Conservation (phyloP, 441 rosid species). For the Mallotus repandus region DNA sequence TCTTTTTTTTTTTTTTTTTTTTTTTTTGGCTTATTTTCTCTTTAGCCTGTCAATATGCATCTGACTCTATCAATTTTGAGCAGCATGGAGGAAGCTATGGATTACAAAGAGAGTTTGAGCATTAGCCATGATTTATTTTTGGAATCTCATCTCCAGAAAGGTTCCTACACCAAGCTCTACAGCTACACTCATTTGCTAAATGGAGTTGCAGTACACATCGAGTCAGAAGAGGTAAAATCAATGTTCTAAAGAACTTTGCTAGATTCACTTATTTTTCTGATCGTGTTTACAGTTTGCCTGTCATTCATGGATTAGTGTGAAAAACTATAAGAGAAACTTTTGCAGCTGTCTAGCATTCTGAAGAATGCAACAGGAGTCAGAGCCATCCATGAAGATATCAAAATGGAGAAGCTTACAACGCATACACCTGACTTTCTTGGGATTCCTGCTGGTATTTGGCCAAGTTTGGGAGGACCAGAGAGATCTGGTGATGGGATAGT, state of each 20-base stretch:
- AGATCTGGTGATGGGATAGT: conserved; percentile 45
- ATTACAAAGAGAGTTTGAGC: conserved; percentile 32
- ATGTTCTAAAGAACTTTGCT: conserved; percentile 2
- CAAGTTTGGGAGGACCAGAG: conserved; percentile 42
- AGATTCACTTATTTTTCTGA: not conserved
- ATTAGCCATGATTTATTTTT: conserved; percentile 38
- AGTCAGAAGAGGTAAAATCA: conserved; percentile 40
- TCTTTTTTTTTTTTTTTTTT: no score
- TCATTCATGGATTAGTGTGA: not conserved
- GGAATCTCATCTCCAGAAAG: conserved; percentile 36
- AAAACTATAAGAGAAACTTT: not conserved
- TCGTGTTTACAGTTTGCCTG: not conserved
- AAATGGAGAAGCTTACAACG: conserved; percentile 49
- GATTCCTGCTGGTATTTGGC: conserved; percentile 45
- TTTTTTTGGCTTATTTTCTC: not conserved
- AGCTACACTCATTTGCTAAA: conserved; percentile 53
- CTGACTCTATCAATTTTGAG: not conserved
- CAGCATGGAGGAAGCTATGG: conserved; percentile 28
- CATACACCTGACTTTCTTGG: conserved; percentile 50
- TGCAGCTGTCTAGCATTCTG: conserved; percentile 34
- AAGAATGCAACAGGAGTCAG: conserved; percentile 38
- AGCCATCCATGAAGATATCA: conserved; percentile 44
- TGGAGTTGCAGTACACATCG: conserved; percentile 44
- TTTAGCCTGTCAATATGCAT: not conserved
- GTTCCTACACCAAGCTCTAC: conserved; percentile 45